These are phyloP conservation scores for Cyberlindnera maritima DNA, from an alignment of 805 yeast species.

Conservation along the genomic window DNA sequence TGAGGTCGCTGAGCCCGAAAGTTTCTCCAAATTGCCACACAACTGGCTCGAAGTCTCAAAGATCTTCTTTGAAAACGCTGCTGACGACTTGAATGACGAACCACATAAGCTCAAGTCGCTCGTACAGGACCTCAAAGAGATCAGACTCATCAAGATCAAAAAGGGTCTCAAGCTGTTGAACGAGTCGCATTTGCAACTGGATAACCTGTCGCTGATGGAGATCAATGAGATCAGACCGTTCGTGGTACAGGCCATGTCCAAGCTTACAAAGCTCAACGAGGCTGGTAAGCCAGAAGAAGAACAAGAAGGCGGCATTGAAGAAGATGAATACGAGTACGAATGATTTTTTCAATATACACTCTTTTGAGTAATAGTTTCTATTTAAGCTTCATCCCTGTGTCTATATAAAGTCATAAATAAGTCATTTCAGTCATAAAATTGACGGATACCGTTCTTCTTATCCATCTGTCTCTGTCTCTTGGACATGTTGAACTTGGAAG, in stretches of 20 bases:
- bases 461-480: conserved; percentile 28
- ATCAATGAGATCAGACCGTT: conserved; percentile 87
- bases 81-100: conserved; percentile 77
- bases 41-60: conserved; percentile 85
- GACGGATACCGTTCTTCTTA: conserved; percentile 14
- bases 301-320: conserved; percentile 8
- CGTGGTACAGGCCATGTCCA: conserved; percentile 76
- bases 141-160: conserved; percentile 75
- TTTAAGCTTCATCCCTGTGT: neutral
- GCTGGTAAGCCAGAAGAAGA: conserved; percentile 20
- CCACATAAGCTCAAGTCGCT: conserved; percentile 66
- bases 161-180: conserved; percentile 77
- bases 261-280: conserved; percentile 56
- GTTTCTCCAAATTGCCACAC: conserved; percentile 76
- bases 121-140: conserved; percentile 81
- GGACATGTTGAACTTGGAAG: conserved; percentile 25
- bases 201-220: conserved; percentile 79
- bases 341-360: neutral
- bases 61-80: conserved; percentile 59
- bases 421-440: conserved; percentile 5
- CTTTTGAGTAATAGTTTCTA: neutral
- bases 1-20: conserved; percentile 54
- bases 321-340: conserved; percentile 5
- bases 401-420: conserved; percentile 6
- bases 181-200: conserved; percentile 78